Conservation (phyloP, 2,329 filamentous ascomycete species). For the Botrytis tulipae region DNA sequence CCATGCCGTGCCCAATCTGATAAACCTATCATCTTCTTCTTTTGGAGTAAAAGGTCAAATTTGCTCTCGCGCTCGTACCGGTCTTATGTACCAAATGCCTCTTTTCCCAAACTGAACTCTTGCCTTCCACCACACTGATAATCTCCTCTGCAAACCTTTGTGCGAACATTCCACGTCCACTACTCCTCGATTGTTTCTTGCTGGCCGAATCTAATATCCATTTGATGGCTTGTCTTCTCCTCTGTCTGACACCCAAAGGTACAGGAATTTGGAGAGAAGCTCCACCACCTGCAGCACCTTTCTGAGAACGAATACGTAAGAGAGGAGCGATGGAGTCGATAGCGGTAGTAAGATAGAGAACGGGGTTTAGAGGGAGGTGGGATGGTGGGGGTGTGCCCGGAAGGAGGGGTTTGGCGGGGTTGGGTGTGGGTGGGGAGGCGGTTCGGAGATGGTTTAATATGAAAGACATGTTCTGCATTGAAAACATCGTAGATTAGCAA, state of each 20-base stretch:
- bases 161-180: slow-evolving; percentile 70
- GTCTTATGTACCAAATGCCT: slow-evolving; percentile 75
- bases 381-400: slow-evolving; percentile 73
- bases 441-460: slow-evolving; percentile 85
- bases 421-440: slow-evolving; percentile 72
- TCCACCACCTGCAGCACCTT: slow-evolving; percentile 83
- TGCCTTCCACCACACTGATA: slow-evolving; percentile 82
- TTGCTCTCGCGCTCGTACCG: slow-evolving; percentile 75
- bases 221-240: slow-evolving; percentile 73
- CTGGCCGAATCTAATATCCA: slow-evolving; percentile 88
- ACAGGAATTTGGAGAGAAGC: slow-evolving; percentile 77
- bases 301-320: slow-evolving; percentile 72
- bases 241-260: slow-evolving; percentile 71
- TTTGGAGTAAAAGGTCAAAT: slow-evolving; percentile 49
- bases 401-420: slow-evolving; percentile 67
- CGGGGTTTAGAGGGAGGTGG: slow-evolving; percentile 83
- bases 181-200: slow-evolving; percentile 72
- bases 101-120: slow-evolving; percentile 80
- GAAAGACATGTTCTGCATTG: slow-evolving; percentile 71
- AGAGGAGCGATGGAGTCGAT: slow-evolving; percentile 92
- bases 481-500: neutral
- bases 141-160: slow-evolving; percentile 82
- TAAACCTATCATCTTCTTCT: slow-evolving; percentile 3
- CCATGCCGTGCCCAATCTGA: neutral
- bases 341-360: slow-evolving; percentile 84